These are phyloP conservation scores for Cordyceps javanica DNA, from an alignment of 2,329 filamentous ascomycete species.

Conservation along the genomic window DNA sequence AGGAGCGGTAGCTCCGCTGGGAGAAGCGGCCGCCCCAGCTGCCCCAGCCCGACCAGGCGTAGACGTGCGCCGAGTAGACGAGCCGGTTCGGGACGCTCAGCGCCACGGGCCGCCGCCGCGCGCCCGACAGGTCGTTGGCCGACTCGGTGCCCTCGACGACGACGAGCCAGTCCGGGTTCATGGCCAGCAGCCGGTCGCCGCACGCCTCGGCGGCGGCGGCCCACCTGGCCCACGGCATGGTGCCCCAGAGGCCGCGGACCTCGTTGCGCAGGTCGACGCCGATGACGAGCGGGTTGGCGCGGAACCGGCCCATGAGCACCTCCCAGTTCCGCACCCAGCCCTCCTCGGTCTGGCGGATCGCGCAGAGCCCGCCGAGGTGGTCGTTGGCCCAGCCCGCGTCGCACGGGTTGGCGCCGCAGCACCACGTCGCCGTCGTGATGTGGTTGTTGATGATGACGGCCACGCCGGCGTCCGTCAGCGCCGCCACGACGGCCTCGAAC, in stretches of 20 bases:
- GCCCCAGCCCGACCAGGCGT: slow-evolving; percentile 66
- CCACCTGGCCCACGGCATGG: slow-evolving; percentile 61
- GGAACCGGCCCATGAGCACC: slow-evolving; percentile 53
- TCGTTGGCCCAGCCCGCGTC: slow-evolving; percentile 63
- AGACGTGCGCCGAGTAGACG: slow-evolving; percentile 64
- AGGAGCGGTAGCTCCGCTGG: slow-evolving; percentile 55
- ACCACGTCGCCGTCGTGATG: slow-evolving; percentile 64
- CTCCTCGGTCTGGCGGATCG: slow-evolving; percentile 56
- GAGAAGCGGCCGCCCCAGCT: slow-evolving; percentile 53
- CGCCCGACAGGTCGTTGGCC: slow-evolving; percentile 57
- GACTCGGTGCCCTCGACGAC: slow-evolving; percentile 63
- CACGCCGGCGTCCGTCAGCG: slow-evolving; percentile 55
- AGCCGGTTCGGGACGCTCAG: slow-evolving; percentile 49
- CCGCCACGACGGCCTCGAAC: slow-evolving; percentile 50
- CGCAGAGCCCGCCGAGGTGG: slow-evolving; percentile 54
- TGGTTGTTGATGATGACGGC: slow-evolving; percentile 66
- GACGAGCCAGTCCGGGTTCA: slow-evolving; percentile 60
- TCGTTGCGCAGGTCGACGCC: slow-evolving; percentile 64
- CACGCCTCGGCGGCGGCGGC: slow-evolving; percentile 57
- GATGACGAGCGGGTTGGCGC: slow-evolving; percentile 55
- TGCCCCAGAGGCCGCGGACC: slow-evolving; percentile 62
- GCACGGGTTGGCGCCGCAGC: slow-evolving; percentile 62
- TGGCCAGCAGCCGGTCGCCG: slow-evolving; percentile 51
- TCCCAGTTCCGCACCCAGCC: slow-evolving; percentile 64
- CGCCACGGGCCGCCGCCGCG: slow-evolving; percentile 46